Evolutionary conservation across 164 flowering plant species (phyloP), one percentile per base, ranked within the genome.

Genomic region (Akebia trifoliata): DNA sequence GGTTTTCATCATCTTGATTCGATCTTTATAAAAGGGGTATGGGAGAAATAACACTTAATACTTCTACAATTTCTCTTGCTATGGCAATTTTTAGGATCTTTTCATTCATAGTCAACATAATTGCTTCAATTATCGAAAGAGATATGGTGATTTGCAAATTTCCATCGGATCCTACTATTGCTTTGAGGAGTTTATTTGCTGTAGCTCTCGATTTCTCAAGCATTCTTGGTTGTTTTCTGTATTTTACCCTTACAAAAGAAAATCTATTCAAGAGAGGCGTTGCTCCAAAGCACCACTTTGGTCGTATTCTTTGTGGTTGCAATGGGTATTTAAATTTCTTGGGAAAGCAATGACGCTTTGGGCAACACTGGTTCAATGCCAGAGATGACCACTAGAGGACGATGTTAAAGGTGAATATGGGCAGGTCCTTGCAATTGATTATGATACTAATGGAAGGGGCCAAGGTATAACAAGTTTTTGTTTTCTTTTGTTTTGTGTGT

Each of bases 211-310:
- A 61, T 28, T 57, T 76, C 31, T 68, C 76, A 12, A 65, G 78
- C 1, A 32, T 56, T 34, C 62, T 69, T 50, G 92, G 92, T 66
- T 63, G 20, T 9, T 63, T 15, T 77, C 86, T 12, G 45, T 89
- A 8, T 85, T 79, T 64, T 78, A 80, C 68, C 77, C 93, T 6
- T 92, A 89, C 76, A 73, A 81, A 39, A 87, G 89, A 22, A 77
- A 71, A 62, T 62, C 84, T 20, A 67, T 92, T 64, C 98, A 7
- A 72, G 56, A 37, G 60, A 66, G 1, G 85, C 72, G 32, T 61
- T 92, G 48, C 87, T 89, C 71, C 62, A 56, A n/a, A 87, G 66
- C 78, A 77, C 74, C 6, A 54, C 69, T 51, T 78, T 92, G 68
- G 2, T 43, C n/a, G 74, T 76, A 9, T 92, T 86, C 81, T 75